A percentile compares a stretch with the other conserved stretches of the same genome.
phyloP scores from a whole-genome alignment of 2,329 filamentous ascomycete genomes.

The Zymoseptoria ardabiliae region DNA sequence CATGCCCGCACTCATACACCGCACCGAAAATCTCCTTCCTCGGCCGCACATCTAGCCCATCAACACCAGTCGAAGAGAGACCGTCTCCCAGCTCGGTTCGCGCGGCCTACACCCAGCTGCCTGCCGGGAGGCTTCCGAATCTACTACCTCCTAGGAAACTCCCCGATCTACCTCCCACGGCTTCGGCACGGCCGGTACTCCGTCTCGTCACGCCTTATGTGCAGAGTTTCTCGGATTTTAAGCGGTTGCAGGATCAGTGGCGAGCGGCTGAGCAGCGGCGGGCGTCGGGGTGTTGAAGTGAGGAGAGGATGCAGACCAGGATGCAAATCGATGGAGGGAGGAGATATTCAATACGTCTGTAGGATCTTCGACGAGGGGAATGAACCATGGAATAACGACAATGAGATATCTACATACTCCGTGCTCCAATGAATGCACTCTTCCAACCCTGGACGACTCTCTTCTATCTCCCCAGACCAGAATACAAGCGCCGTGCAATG shows the following conservation, averaged over 20 bases:
- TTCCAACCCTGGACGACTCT: neutral
- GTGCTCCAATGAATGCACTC: neutral
- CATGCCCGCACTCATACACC: neutral
- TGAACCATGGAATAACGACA: neutral
- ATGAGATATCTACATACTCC: neutral
- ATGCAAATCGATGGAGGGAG: neutral
- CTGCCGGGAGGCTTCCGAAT: neutral
- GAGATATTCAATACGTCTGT: neutral
- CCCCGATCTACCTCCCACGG: neutral
- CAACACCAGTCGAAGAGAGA: neutral
- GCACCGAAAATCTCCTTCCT: neutral
- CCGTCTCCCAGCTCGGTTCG: neutral
- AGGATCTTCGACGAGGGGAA: neutral
- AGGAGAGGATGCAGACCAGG: neutral
- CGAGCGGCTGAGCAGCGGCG: neutral
- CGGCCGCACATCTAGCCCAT: neutral
- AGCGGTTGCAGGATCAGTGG: neutral
- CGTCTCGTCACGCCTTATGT: neutral
- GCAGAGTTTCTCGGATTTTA: neutral
- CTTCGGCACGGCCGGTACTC: neutral
- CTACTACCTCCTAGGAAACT: neutral
- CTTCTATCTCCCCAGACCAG: no score
- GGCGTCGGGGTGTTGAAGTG: neutral
- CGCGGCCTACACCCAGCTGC: neutral
- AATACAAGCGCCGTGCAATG: no score